Base-by-base conservation (phyloP, 768 basidiomycete species). In the Trametes cubensis region DNA sequence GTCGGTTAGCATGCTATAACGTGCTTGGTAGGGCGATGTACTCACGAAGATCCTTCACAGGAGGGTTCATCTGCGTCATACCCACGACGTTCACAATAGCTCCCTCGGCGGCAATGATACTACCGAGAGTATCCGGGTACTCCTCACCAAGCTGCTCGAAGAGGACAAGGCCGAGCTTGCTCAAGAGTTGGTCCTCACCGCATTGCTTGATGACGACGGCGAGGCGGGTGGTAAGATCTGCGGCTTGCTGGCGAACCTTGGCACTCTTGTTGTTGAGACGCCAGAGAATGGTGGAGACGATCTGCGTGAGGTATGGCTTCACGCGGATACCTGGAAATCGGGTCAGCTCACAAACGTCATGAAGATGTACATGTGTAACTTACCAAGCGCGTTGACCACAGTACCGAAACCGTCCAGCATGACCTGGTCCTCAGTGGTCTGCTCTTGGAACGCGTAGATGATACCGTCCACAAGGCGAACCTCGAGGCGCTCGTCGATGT, bases 11-110 rank as follows among this genome's bases (percentile, higher is more conserved):
- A 15, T 6, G 17, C 17, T n/a, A 18, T 18, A 52, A 10, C 13
- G 23, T 5, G 25, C 13, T 5, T 23, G 1, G 28, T 3, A 46
- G 14, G 21, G 17, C 17, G 3, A 18, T 48, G 58, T 13, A 88
- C 95, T 85, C 75, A 97, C 95, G 74, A 60, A 99, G 87, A 83
- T 99, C 97, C 76, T 99, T 99, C 26, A 99, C 95, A 0, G 97
- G 97, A 15, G 97, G 97, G 74, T 97, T 98, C 97, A 99, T 99
- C 75, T 98, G 94, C 11, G 97, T 97, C 97, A 98, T 99, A 77
- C 97, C 97, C 65, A 99, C 97, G 52, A 98, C 97, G 69, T 98
- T 98, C 66, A 97, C 97, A 70, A 99, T 98, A 50, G 97, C 97
- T 65, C 94, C 96, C 71, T 95, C 94, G 46, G 97, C 97, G 50